Percentiles rank a stretch among this genome's conserved stretches.
Conservation (phyloP, 208 protist species). For the Leishmania gerbilli region DNA sequence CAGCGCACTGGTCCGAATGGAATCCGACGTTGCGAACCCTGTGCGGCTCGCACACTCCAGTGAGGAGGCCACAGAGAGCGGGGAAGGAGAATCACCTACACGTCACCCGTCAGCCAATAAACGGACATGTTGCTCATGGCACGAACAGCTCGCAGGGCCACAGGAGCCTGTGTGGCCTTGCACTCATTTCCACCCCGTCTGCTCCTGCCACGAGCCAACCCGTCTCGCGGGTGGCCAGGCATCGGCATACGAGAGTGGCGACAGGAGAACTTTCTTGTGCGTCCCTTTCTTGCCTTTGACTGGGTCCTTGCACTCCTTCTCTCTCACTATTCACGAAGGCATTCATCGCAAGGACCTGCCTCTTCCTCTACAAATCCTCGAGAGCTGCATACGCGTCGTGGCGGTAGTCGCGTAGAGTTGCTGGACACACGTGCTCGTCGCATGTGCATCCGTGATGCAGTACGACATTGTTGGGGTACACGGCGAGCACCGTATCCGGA, state of each 20-base stretch:
- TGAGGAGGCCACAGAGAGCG: background rate
- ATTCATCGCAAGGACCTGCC: background rate
- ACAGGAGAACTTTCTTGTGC: background rate
- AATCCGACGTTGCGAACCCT: background rate
- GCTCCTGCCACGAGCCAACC: background rate
- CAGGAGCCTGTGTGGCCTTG: background rate
- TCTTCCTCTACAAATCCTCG: constrained; percentile 18
- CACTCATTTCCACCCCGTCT: background rate
- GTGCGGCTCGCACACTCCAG: too few relatives aligned
- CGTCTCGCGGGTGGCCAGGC: background rate
- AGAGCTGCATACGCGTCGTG: constrained; percentile 28
- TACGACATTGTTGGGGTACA: constrained; percentile 68
- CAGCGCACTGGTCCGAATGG: background rate
- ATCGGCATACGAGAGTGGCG: background rate
- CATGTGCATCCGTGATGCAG: constrained; percentile 67
- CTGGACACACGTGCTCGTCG: constrained; percentile 55
- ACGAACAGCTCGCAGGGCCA: background rate
- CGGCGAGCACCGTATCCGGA: constrained; percentile 55
- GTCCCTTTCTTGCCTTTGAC: background rate
- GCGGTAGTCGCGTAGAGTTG: constrained; percentile 38
- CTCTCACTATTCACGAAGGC: background rate
- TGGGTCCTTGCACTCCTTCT: too few relatives aligned
- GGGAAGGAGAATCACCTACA: background rate
- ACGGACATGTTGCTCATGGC: background rate
- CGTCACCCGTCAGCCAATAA: background rate